These are phyloP conservation scores for Scheffersomyces titani DNA, from an alignment of 1,139 yeast species.

Conservation along the genomic window DNA sequence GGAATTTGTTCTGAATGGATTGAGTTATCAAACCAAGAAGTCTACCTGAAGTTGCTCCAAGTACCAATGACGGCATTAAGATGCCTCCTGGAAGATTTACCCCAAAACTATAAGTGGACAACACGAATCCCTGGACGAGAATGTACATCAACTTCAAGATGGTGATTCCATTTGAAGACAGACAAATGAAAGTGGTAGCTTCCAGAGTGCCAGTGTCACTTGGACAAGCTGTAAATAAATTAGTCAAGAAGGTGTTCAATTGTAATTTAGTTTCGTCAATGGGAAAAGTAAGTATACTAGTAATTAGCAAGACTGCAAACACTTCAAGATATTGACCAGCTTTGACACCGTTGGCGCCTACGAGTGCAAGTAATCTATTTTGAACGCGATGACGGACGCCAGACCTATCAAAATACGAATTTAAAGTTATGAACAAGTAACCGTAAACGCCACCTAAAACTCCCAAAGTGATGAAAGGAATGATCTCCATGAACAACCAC, in stretches of 20 bases:
- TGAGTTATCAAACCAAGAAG: slow-evolving; percentile 63
- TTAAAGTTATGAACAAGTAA: slow-evolving; percentile 49
- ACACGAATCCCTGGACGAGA: slow-evolving; percentile 53
- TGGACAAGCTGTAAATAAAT: slow-evolving; percentile 67
- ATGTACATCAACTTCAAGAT: slow-evolving; percentile 45
- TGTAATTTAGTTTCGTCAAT: slow-evolving; percentile 56
- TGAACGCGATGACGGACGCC: slow-evolving; percentile 18
- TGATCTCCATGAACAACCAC: slow-evolving; percentile 69
- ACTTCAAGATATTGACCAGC: slow-evolving; percentile 46
- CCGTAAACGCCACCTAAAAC: slow-evolving; percentile 71
- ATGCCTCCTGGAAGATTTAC: slow-evolving; percentile 73
- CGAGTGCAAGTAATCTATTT: slow-evolving; percentile 20
- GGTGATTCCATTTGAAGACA: slow-evolving; percentile 25
- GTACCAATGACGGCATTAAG: slow-evolving; percentile 67
- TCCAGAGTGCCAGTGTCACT: slow-evolving; percentile 19
- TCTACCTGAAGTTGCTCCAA: slow-evolving; percentile 74
- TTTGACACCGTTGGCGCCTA: not conserved
- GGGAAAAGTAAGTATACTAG: slow-evolving; percentile 60
- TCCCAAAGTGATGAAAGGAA: slow-evolving; percentile 71
- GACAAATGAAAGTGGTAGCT: slow-evolving; percentile 38
- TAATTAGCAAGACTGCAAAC: slow-evolving; percentile 44
- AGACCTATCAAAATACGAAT: slow-evolving; percentile 31
- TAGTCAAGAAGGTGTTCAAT: slow-evolving; percentile 53
- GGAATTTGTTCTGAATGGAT: slow-evolving; percentile 43
- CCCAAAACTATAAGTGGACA: slow-evolving; percentile 67